phyloP scores from a whole-genome alignment of 768 basidiomycete genomes.

The Phylloporus sp. region DNA sequence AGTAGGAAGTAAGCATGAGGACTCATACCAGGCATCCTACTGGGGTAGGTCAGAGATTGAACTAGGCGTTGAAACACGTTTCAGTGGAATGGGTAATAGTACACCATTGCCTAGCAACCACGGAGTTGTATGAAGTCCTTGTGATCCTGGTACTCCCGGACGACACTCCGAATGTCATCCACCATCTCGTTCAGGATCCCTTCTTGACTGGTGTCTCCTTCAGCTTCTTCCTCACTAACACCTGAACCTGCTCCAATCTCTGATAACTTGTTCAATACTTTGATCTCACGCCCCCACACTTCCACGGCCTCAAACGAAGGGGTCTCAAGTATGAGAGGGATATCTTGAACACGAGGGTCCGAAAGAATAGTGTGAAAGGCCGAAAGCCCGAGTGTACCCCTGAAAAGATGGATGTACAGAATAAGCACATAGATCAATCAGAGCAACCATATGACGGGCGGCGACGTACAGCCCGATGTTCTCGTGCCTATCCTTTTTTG shows the following conservation, averaged over 20 bases:
- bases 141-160: constrained; percentile 11
- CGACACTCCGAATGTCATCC: constrained; percentile 8
- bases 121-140: no score
- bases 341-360: constrained; percentile 61
- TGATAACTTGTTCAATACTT: constrained; percentile 49
- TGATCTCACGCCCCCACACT: constrained; percentile 74
- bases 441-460: not conserved
- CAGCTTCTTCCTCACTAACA: not conserved
- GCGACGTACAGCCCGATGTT: constrained; percentile 74
- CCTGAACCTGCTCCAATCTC: constrained; percentile 3
- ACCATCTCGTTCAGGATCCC: constrained; percentile 9
- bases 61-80: no score
- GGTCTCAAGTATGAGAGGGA: constrained; percentile 83
- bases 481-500: constrained; percentile 76
- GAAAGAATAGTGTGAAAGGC: constrained; percentile 65
- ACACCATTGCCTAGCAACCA: no score
- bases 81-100: no score
- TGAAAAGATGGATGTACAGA: constrained; percentile 20
- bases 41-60: no score
- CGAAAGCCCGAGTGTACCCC: constrained; percentile 62
- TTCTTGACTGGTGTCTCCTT: not conserved
- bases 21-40: no score
- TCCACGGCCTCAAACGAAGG: constrained; percentile 63
- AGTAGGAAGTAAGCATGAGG: no score
- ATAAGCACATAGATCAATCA: not conserved